Conservation (phyloP, 2,329 filamentous ascomycete genomes). For the Alternaria incomplexa region DNA sequence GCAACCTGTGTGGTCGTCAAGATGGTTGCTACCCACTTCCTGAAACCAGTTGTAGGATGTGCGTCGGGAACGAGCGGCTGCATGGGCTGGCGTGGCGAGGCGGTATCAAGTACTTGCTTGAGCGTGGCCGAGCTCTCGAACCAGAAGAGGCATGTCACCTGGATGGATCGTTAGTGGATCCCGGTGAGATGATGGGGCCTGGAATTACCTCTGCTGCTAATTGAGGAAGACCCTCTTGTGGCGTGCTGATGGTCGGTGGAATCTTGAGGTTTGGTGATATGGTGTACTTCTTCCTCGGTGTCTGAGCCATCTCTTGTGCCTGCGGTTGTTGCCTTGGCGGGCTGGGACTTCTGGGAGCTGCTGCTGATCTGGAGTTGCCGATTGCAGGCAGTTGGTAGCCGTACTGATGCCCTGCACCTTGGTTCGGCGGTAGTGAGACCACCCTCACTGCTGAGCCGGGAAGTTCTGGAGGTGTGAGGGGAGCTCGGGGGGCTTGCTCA, state of each 20-base stretch:
- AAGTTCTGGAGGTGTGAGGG: conserved; percentile 44
- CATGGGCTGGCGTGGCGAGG: conserved; percentile 50
- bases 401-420: conserved; percentile 38
- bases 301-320: conserved; percentile 29
- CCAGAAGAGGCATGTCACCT: conserved; percentile 98
- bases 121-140: conserved; percentile 88
- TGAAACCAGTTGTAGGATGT: conserved; percentile 78
- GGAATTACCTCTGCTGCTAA: conserved; percentile 49
- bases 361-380: conserved; percentile 41
- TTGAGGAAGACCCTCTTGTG: conserved; percentile 49
- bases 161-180: conserved; percentile 16
- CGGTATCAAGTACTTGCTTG: conserved; percentile 71
- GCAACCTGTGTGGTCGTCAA: conserved; percentile 94
- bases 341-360: conserved; percentile 33
- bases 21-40: conserved; percentile 92
- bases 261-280: conserved; percentile 47
- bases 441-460: conserved; percentile 41
- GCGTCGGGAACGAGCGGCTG: conserved; percentile 72
- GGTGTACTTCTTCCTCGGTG: conserved; percentile 38
- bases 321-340: conserved; percentile 24
- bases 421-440: conserved; percentile 35
- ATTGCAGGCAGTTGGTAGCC: conserved; percentile 46
- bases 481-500: conserved; percentile 33
- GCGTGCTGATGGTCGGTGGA: conserved; percentile 45
- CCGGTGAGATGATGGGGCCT: neutral